Base-by-base conservation (phyloP, 2,329 filamentous ascomycete species). In the Acrocalymma vagum region DNA sequence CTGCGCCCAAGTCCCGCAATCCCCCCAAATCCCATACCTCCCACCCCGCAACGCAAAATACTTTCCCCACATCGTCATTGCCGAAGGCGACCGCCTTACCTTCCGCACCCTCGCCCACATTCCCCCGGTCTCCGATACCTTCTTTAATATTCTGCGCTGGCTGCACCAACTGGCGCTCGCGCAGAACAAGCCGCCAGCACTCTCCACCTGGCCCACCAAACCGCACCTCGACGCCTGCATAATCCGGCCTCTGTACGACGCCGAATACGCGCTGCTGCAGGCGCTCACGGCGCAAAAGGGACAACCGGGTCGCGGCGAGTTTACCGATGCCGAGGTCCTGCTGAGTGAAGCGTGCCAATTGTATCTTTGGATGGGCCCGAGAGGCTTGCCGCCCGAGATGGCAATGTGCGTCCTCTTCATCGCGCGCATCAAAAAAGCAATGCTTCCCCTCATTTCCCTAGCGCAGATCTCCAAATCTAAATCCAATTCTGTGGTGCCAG, bases 341-440 rank as follows among this genome's bases (percentile, higher is more conserved):
- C 42, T 58, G 1, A 38, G 48, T 9, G 51, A 56, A 18, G 35
- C 38, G 6, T 57, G 48, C 16, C 55, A 60, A 16, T 22, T 60
- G 7, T 57, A 50, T 30, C 45, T 54, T 26, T 56, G 52, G 47
- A 49, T 43, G 6, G 47, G 50, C 3, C 37, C 45, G 1, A 21
- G 55, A n/a, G 15, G 21, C 3, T 24, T 58, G 9, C 51, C 58
- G 6, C 51, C 47, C 8, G 44, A 51, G 13, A 53, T 54, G 4
- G 44, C 46, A 13, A 21, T 58, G 6, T 58, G 50, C 28, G 52
- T 58, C 25, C 46, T 51, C 3, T 38, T 58, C 9, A 20, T 55
- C 22, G 36, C 40, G 18, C 45, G 54, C 3, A 22, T 57, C 6
- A 56, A 55, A 42, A 43, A 42, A 17, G 51, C 55, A 8, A 21